A percentile compares a stretch with the other conserved stretches of the same genome.
These are phyloP conservation scores for Aspergillus clavatus DNA, from an alignment of 2,329 filamentous ascomycete genomes.

Conservation along the genomic window DNA sequence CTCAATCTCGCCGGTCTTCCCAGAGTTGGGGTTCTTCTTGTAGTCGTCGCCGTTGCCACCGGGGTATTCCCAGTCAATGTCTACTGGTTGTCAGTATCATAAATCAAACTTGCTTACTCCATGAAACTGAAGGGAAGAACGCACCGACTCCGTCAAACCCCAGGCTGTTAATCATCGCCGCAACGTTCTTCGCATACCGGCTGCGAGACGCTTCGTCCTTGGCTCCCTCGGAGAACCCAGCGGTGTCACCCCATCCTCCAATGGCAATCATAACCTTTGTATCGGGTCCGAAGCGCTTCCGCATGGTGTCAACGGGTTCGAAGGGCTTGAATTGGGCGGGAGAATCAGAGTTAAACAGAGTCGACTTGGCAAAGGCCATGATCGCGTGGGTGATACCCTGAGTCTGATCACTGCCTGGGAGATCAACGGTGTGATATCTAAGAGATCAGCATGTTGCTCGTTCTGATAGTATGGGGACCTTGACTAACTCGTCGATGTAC, in stretches of 20 bases:
- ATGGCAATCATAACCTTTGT: constrained; percentile 67
- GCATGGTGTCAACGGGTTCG: constrained; percentile 48
- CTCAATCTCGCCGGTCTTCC: constrained; percentile 56
- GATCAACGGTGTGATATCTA: constrained; percentile 40
- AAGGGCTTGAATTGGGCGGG: constrained; percentile 50
- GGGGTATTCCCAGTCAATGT: constrained; percentile 64
- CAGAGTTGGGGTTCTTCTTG: constrained; percentile 55
- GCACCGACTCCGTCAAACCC: constrained; percentile 62
- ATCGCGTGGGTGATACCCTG: constrained; percentile 51
- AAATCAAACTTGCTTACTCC: too few species aligned
- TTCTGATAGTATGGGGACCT: constrained; percentile 19
- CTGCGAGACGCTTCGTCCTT: constrained; percentile 49
- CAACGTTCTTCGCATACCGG: constrained; percentile 61
- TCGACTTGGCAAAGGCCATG: constrained; percentile 51
- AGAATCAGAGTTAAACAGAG: constrained; percentile 46
- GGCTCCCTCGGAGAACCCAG: constrained; percentile 57
- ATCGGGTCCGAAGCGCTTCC: constrained; percentile 48
- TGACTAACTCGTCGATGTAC: constrained; percentile 50
- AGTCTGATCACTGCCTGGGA: constrained; percentile 34
- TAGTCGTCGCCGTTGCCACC: constrained; percentile 66
- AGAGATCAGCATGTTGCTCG: constrained; percentile 3
- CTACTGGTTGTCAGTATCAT: constrained; percentile 30
- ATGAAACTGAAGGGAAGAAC: constrained; percentile 21
- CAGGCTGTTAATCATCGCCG: constrained; percentile 55
- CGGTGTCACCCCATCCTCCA: constrained; percentile 68